Percentiles rank a stretch among this genome's conserved stretches.
phyloP scores from a whole-genome alignment of 441 rosid species.

The Macaranga tanarius region DNA sequence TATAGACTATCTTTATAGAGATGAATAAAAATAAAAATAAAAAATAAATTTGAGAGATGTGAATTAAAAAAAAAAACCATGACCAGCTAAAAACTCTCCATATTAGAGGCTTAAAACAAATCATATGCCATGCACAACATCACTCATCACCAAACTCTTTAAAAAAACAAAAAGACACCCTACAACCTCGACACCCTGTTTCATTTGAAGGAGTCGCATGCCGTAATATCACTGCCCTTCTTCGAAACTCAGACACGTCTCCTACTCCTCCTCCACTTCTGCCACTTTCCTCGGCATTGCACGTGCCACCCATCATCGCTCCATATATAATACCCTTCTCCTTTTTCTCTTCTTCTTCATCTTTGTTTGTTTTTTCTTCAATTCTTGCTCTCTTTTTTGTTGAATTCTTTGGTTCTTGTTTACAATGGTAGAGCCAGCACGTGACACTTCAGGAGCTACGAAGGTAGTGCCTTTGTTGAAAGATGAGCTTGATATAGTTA shows the following conservation, averaged over 20 bases:
- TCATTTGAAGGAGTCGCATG: constrained; percentile 31
- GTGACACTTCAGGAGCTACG: constrained; percentile 32
- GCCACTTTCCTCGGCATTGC: constrained; percentile 15
- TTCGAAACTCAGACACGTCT: constrained; percentile 19
- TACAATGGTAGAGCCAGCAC: constrained; percentile 63
- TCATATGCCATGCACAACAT: too few relatives aligned
- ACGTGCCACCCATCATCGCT: constrained; percentile 21
- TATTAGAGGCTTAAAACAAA: too few relatives aligned
- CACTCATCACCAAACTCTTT: too few relatives aligned
- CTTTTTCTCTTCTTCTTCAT: not conserved
- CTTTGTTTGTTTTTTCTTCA: constrained; percentile 12
- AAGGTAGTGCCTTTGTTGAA: constrained; percentile 46
- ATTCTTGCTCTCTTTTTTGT: constrained; percentile 2
- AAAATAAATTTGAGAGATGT: too few relatives aligned
- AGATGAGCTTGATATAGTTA: constrained; percentile 86
- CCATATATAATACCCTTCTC: constrained; percentile 19
- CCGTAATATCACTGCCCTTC: not conserved
- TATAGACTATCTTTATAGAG: too few relatives aligned
- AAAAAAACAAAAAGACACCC: not conserved
- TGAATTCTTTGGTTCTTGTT: too few relatives aligned
- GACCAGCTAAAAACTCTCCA: too few relatives aligned
- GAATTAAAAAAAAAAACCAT: too few relatives aligned
- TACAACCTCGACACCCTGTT: not conserved
- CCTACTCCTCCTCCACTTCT: not conserved
- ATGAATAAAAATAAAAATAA: too few relatives aligned